A percentile compares a stretch with the other conserved stretches of the same genome.
Evolutionary conservation across 495 filamentous ascomycete genomes (phyloP).

Genomic region (Daldinia grandis): DNA sequence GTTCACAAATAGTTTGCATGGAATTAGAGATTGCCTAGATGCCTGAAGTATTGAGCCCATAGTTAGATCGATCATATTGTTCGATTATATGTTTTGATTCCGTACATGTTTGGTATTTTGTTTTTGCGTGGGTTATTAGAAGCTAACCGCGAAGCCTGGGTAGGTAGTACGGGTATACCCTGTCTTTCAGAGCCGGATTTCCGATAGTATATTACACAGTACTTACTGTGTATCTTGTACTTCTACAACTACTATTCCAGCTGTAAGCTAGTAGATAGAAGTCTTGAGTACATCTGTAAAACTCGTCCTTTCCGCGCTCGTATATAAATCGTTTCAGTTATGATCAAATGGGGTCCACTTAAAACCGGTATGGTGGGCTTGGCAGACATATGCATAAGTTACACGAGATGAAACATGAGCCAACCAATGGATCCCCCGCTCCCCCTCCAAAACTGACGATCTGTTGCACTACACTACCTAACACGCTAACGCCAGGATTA

Average conservation of each 20-base stretch:
- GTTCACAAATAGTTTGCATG: background rate
- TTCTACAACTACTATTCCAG: background rate
- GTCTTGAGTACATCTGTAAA: background rate
- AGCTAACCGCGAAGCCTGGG: too few relatives aligned
- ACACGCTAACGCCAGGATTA: too few relatives aligned
- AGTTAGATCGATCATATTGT: background rate
- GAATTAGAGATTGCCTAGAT: background rate
- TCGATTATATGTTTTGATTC: background rate
- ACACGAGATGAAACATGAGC: constrained; percentile 30
- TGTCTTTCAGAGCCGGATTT: background rate
- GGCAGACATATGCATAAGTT: constrained; percentile 29
- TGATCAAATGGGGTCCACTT: constrained; percentile 38
- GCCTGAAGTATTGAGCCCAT: background rate
- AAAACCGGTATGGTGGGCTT: constrained; percentile 33
- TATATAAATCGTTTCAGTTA: constrained; percentile 39
- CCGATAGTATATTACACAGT: background rate
- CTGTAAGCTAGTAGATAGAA: background rate
- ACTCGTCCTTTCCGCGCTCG: background rate
- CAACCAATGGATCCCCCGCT: constrained; percentile 29
- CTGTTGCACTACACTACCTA: too few relatives aligned
- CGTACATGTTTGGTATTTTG: background rate
- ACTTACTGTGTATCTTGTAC: background rate
- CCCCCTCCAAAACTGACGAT: constrained; percentile 35
- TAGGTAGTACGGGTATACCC: too few relatives aligned
- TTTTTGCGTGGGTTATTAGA: background rate